phyloP scores from a whole-genome alignment of 805 yeast genomes.

The Ogataea ramenticola region DNA sequence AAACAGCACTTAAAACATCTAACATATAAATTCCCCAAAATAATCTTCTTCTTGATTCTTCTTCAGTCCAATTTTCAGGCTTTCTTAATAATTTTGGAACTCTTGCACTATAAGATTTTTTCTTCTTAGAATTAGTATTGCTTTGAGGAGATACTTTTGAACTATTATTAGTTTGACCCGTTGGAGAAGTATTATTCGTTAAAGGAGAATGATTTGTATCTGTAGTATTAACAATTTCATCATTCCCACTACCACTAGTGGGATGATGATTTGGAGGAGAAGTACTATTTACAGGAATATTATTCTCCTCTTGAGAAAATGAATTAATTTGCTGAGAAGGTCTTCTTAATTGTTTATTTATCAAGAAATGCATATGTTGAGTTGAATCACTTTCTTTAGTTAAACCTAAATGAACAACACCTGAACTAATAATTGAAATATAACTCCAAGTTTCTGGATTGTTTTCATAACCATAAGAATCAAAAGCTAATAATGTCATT shows the following conservation, averaged over 20 bases:
- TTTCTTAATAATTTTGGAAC: conserved; percentile 12
- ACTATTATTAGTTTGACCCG: neutral
- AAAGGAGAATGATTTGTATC: neutral
- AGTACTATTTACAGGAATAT: neutral
- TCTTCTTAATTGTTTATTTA: conserved; percentile 3
- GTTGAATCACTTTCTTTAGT: conserved; percentile 6
- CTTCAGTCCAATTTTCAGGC: conserved; percentile 30
- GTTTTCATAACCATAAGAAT: conserved; percentile 15
- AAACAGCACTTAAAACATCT: conserved; percentile 29
- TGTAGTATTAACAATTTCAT: neutral
- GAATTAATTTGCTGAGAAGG: conserved; percentile 3
- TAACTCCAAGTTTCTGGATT: conserved; percentile 19
- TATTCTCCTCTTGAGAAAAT: neutral
- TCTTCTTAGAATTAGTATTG: neutral
- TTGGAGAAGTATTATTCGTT: no score
- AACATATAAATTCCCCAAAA: conserved; percentile 28
- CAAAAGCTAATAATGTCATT: conserved; percentile 16
- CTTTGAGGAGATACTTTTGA: neutral
- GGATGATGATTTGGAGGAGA: neutral
- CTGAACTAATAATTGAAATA: conserved; percentile 16
- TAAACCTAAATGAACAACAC: conserved; percentile 15
- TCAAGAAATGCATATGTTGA: conserved; percentile 7
- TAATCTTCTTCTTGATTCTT: conserved; percentile 28
- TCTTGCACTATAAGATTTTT: conserved; percentile 6
- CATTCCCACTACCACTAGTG: neutral